Conservation (phyloP, 495 filamentous ascomycete species). For the Lophiostoma macrostomum region DNA sequence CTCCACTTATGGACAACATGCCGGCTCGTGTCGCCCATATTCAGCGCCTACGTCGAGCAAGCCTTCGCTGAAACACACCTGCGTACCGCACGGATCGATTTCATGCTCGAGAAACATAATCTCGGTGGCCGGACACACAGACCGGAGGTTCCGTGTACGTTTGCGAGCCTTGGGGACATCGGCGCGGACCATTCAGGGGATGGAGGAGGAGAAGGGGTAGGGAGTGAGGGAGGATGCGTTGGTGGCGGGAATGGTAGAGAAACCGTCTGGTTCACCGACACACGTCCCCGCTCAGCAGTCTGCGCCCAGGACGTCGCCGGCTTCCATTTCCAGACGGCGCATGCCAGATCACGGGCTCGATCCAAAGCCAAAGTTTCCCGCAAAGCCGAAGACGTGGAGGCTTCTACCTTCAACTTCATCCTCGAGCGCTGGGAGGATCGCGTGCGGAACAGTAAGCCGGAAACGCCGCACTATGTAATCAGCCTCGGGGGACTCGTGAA, state of each 20-base stretch:
- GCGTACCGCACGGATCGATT: slow-evolving; percentile 15
- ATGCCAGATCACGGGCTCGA: too few species aligned
- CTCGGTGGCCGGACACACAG: slow-evolving; percentile 20
- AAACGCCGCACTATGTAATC: slow-evolving; percentile 23
- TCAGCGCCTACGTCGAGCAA: slow-evolving; percentile 26
- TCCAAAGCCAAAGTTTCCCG: too few species aligned
- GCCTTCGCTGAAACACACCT: slow-evolving; percentile 21
- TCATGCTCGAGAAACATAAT: slow-evolving; percentile 25
- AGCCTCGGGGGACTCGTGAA: slow-evolving; percentile 19
- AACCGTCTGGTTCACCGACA: not conserved
- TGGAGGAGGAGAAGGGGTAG: not conserved
- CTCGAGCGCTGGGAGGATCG: slow-evolving; percentile 20
- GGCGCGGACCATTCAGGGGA: slow-evolving; percentile 1
- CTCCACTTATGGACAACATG: slow-evolving; percentile 30
- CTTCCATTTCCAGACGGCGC: too few species aligned
- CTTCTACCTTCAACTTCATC: too few species aligned
- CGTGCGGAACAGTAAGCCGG: slow-evolving; percentile 1
- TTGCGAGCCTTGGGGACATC: slow-evolving; percentile 1
- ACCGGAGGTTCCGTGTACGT: slow-evolving; percentile 14
- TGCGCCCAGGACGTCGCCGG: too few species aligned
- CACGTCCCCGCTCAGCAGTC: too few species aligned
- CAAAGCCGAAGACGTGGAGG: too few species aligned
- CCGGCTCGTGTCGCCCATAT: slow-evolving; percentile 23
- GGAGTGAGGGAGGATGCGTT: not conserved
- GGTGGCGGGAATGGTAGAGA: not conserved